phyloP scores from a whole-genome alignment of 2,329 filamentous ascomycete species.

The Sphaerulina musiva region DNA sequence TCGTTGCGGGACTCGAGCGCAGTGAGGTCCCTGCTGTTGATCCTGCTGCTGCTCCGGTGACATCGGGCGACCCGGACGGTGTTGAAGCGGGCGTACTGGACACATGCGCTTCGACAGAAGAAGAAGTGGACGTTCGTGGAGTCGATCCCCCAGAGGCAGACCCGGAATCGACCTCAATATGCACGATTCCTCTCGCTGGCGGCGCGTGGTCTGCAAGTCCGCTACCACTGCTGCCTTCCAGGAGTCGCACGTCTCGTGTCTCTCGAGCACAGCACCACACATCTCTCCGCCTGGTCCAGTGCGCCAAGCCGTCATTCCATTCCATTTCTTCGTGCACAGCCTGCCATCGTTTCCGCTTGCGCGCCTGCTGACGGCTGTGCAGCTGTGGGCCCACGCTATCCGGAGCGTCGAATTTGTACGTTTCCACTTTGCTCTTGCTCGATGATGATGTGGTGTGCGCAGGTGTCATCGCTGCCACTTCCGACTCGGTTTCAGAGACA shows the following conservation, averaged over 20 bases:
- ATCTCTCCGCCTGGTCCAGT: constrained; percentile 70
- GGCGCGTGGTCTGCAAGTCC: not conserved
- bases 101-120: constrained; percentile 18
- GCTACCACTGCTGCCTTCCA: not conserved
- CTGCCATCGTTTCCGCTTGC: constrained; percentile 36
- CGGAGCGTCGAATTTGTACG: constrained; percentile 41
- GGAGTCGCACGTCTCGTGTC: constrained; percentile 35
- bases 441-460: not conserved
- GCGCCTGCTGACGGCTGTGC: constrained; percentile 20
- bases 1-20: constrained; percentile 6
- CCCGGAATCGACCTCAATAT: constrained; percentile 26
- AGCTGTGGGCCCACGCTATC: constrained; percentile 40
- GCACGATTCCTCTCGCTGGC: not conserved
- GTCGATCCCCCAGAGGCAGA: constrained; percentile 16
- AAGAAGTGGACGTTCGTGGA: constrained; percentile 38
- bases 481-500: constrained; percentile 26
- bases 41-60: constrained; percentile 3
- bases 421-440: constrained; percentile 17
- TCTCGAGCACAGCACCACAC: constrained; percentile 74
- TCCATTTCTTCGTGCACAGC: constrained; percentile 39
- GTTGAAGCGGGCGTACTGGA: constrained; percentile 18
- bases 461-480: constrained; percentile 20
- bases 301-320: constrained; percentile 78
- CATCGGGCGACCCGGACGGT: constrained; percentile 14
- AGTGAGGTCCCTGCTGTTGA: constrained; percentile 1